Evolutionary conservation across 768 basidiomycete genomes (phyloP), one percentile per base, ranked within the genome.

Genomic region (Terana coerulea): DNA sequence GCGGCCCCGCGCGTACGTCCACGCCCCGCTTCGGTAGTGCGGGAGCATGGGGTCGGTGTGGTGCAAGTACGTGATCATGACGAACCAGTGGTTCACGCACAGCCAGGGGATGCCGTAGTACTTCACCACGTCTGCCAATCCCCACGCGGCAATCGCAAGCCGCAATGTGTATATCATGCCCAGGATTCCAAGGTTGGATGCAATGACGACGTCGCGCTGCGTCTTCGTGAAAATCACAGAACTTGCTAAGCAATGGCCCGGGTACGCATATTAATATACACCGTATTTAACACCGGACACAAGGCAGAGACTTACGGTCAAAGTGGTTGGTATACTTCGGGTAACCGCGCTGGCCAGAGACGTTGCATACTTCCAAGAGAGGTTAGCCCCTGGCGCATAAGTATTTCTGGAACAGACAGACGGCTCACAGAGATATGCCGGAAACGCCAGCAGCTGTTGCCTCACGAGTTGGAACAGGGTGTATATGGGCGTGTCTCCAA

Each of bases 21-120:
- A 62, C 29, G 31, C 52, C 11, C 22, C 17, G 9, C 29, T 33
- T 29, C 59, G 61, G 33, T 60, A 62, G 36, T 64, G 60, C 10
- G 63, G 63, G n/a, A 64, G 47, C 9, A 21, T n/a, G 3, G 55
- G 54, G 47, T 60, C 59, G 19, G 63, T 64, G 53, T 64, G 63
- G 33, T 64, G 63, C 15, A 64, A 57, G 40, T 52, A 57, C 12
- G 56, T 55, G 36, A 60, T 51, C 60, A 55, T 63, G 48, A 62
- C 45, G 52, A 64, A 59, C 63, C 63, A 64, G 41, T 64, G 63
- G 11, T 42, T 58, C 19, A 58, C 54, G 22, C 26, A 22, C 9
- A 60, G 40, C 43, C 53, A 60, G 3, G 59, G 59, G 5, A 57
- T 49, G 25, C 51, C 50, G 37, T 59, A 56, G 30, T 35, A 26